phyloP scores from a whole-genome alignment of 1,139 yeast genomes.

The Kodamaea arcana region DNA sequence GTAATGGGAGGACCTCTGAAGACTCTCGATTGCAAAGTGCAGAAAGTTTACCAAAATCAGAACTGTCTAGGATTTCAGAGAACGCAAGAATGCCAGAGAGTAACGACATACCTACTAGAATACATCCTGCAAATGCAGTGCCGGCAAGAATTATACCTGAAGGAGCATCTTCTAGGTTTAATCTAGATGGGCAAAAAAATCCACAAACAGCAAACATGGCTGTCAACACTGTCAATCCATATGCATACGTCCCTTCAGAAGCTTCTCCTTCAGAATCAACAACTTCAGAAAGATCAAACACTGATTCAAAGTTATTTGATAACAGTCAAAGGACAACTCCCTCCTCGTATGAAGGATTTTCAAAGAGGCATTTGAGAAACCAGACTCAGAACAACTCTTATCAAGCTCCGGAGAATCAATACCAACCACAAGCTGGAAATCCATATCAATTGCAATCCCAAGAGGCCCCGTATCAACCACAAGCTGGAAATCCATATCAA shows the following conservation, averaged over 20 bases:
- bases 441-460: too few relatives aligned
- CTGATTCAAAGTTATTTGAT: constrained; percentile 1
- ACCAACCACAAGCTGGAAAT: background rate
- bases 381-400: too few relatives aligned
- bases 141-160: background rate
- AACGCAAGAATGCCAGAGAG: too few relatives aligned
- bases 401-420: background rate
- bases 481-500: background rate
- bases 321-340: constrained; percentile 9
- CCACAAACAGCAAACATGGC: too few relatives aligned
- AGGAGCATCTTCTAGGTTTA: background rate
- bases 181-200: too few relatives aligned
- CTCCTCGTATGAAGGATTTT: constrained; percentile 6
- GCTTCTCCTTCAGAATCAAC: constrained; percentile 7
- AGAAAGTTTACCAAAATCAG: background rate
- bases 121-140: too few relatives aligned
- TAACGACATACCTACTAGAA: too few relatives aligned
- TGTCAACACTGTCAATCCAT: too few relatives aligned
- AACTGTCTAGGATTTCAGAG: too few relatives aligned
- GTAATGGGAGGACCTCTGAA: too few relatives aligned
- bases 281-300: constrained; percentile 5
- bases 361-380: constrained; percentile 1
- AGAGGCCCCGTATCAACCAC: background rate
- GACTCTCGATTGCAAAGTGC: too few relatives aligned
- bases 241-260: constrained; percentile 1